Evolutionary conservation across 2,329 filamentous ascomycete species (phyloP), one percentile per base, ranked within the genome.

Genomic region (Sclerotinia subarctica): DNA sequence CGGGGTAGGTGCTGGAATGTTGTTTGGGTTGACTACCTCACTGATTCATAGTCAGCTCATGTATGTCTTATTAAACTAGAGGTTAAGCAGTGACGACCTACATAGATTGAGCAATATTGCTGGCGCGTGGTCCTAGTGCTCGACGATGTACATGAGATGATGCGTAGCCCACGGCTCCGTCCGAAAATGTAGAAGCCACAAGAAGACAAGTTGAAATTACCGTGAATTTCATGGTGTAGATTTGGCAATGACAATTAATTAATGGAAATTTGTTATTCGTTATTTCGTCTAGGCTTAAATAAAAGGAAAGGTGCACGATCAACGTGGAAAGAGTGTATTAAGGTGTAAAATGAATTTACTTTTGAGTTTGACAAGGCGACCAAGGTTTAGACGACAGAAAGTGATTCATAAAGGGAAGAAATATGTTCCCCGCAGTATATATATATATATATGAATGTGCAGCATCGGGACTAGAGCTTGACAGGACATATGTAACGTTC

Each of bases 271-370:
- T 53, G 17, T 10, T 38, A 29, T 46, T 17, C 8, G 42, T 21
- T 19, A 2, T n/a, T 44, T 3, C 11, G 24, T 6, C 10, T 29
- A 35, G 17, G 10, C 2, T n/a, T 38, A 17, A 42, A 57, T 21
- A 2, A 44, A 29, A 35, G 6, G 15, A 60, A n/a, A 32, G 4
- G 10, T 52, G 17, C 64, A 66, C 64, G 54, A 60, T 66, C 64
- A 60, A 66, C 46, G 64, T 26, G 54, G n/a, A 52, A 42, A 52
- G 35, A 32, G 19, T 24, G n/a, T 46, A 26, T 52, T 8, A 46
- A 32, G 10, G 19, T 47, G 24, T 44, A 15, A 52, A 66, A 66
- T 32, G 35, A 60, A 66, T 24, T 35, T 46, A 49, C n/a, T 56
- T 38, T 35, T 38, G 24, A 29, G 32, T 52, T 51, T 17, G 46